Percentiles rank a stretch among this genome's conserved stretches.
phyloP scores from a whole-genome alignment of 495 filamentous ascomycete species.

The Penicillium goetzii region DNA sequence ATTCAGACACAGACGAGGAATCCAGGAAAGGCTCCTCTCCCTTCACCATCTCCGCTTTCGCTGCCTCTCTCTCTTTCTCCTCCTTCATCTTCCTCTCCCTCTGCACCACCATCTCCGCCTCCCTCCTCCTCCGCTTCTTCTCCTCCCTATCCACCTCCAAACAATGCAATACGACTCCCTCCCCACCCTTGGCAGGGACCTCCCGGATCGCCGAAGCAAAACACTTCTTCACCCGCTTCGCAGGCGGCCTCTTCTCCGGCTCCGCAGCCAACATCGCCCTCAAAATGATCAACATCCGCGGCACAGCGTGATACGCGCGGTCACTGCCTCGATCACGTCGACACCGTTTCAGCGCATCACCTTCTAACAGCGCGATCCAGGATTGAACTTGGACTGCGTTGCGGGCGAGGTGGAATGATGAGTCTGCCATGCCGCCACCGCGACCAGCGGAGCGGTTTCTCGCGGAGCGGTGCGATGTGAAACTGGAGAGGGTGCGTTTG shows the following conservation, averaged over 20 bases:
- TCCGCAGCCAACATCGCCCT: slow-evolving; percentile 51
- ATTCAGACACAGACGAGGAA: slow-evolving; percentile 29
- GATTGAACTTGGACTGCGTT: slow-evolving; percentile 75
- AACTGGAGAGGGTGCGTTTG: slow-evolving; percentile 71
- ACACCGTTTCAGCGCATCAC: slow-evolving; percentile 62
- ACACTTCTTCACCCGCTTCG: slow-evolving; percentile 34
- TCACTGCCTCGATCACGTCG: slow-evolving; percentile 50
- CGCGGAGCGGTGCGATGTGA: slow-evolving; percentile 70
- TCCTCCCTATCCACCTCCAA: background rate
- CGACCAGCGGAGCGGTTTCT: slow-evolving; percentile 70
- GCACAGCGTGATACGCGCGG: slow-evolving; percentile 42
- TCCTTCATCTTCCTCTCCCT: background rate
- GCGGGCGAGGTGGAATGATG: slow-evolving; percentile 73
- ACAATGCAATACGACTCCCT: slow-evolving; percentile 22
- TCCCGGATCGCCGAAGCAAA: slow-evolving; percentile 27
- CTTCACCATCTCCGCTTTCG: background rate
- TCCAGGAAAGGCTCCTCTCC: background rate
- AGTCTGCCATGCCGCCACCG: slow-evolving; percentile 71
- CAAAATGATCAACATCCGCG: slow-evolving; percentile 45
- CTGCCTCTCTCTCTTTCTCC: background rate
- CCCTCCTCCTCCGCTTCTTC: slow-evolving; percentile 1
- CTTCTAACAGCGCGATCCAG: slow-evolving; percentile 74
- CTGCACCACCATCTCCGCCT: background rate
- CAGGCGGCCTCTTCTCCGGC: slow-evolving; percentile 42
- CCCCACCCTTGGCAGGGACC: slow-evolving; percentile 10